These are phyloP conservation scores for Chamaecrista fasciculata DNA, from an alignment of 306 rosid genomes.

Conservation along the genomic window DNA sequence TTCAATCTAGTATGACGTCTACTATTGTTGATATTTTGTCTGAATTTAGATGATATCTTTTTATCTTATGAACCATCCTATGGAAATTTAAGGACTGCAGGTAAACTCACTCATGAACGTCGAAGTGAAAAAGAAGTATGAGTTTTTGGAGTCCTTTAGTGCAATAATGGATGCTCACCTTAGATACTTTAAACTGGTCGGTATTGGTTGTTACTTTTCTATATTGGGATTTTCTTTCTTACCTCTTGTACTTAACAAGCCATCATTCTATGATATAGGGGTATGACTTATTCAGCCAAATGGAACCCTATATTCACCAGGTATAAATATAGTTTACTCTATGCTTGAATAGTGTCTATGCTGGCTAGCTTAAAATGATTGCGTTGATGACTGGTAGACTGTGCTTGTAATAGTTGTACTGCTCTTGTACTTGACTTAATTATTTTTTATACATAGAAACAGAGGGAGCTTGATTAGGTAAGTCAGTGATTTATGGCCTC, in stretches of 20 bases:
- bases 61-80: constrained; percentile 38
- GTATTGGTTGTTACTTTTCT: constrained; percentile 38
- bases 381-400: neutral
- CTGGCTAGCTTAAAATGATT: neutral
- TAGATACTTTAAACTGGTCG: constrained; percentile 94
- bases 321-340: constrained; percentile 41
- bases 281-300: constrained; percentile 73
- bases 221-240: constrained; percentile 21
- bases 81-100: constrained; percentile 82
- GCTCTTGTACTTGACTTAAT: neutral
- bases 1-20: constrained; percentile 86
- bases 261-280: constrained; percentile 59
- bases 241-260: constrained; percentile 30
- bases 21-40: constrained; percentile 30
- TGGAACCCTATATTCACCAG: constrained; percentile 99
- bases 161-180: constrained; percentile 98
- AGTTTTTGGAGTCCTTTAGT: constrained; percentile 93
- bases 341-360: neutral
- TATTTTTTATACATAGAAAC: neutral
- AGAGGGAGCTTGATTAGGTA: neutral
- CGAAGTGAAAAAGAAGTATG: constrained; percentile 94
- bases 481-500: neutral
- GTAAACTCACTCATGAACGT: constrained; percentile 84
- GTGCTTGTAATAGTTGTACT: neutral
- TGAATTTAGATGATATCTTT: constrained; percentile 15